A percentile compares a stretch with the other conserved stretches of the same genome.
phyloP scores from a whole-genome alignment of 306 rosid genomes.

The Pyrus communis region DNA sequence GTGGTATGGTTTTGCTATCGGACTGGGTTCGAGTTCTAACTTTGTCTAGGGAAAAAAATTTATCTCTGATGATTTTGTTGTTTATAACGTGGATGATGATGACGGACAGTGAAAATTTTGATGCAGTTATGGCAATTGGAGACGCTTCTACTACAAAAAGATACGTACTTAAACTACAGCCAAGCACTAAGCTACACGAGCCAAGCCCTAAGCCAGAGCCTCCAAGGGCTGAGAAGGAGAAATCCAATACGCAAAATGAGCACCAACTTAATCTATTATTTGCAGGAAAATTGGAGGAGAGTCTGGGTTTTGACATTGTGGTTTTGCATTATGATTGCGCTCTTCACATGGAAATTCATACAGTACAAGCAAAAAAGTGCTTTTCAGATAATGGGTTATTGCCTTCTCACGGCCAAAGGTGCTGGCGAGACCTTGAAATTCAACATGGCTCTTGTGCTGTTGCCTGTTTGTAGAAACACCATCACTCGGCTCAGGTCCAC shows the following conservation, averaged over 20 bases:
- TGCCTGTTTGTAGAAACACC: constrained; percentile 92
- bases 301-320: constrained; percentile 78
- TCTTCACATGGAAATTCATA: constrained; percentile 78
- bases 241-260: constrained; percentile 69
- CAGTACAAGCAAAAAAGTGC: constrained; percentile 61
- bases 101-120: constrained; percentile 6
- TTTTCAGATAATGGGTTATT: constrained; percentile 69
- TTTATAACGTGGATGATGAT: neutral
- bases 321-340: constrained; percentile 63
- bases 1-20: neutral
- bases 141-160: constrained; percentile 87
- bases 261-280: constrained; percentile 54
- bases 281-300: constrained; percentile 93
- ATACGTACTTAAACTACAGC: constrained; percentile 90
- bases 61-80: neutral
- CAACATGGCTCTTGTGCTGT: constrained; percentile 90
- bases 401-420: constrained; percentile 86
- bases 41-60: too few species aligned
- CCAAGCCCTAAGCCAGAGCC: constrained; percentile 97
- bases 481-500: constrained; percentile 94
- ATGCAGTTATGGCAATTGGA: constrained; percentile 96
- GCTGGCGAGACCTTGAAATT: constrained; percentile 87
- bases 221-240: constrained; percentile 73
- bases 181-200: constrained; percentile 98
- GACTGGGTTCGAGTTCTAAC: neutral